Conservation (phyloP, 2,329 filamentous ascomycete genomes). For the Xylariales sp. region DNA sequence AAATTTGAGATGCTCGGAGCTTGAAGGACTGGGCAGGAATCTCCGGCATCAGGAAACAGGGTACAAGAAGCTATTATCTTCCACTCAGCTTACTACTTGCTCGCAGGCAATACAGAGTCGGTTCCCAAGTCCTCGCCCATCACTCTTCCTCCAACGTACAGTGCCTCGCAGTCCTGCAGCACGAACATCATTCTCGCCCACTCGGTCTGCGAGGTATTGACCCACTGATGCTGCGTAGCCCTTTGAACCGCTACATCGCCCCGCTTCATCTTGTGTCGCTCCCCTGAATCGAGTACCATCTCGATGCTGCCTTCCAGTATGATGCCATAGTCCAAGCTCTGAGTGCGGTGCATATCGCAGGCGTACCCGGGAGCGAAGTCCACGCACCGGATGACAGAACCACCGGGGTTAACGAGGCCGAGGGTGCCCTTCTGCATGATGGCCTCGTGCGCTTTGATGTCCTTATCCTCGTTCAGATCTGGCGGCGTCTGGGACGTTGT, state of each 20-base stretch:
- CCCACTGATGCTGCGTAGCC: constrained; percentile 51
- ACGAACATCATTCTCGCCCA: constrained; percentile 44
- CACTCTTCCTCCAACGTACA: constrained; percentile 22
- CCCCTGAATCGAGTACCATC: constrained; percentile 47
- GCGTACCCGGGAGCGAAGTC: constrained; percentile 41
- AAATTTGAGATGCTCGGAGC: too few species aligned
- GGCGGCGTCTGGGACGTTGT: constrained; percentile 35
- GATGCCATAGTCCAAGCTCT: constrained; percentile 50
- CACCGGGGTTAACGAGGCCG: constrained; percentile 27
- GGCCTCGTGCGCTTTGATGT: constrained; percentile 32
- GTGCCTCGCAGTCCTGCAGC: constrained; percentile 30
- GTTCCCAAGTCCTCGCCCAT: constrained; percentile 23
- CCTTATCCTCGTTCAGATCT: constrained; percentile 34
- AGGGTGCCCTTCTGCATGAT: constrained; percentile 32
- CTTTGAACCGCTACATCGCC: constrained; percentile 54
- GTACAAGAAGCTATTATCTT: too few species aligned
- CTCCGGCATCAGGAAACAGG: too few species aligned
- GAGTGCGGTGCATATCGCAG: constrained; percentile 47
- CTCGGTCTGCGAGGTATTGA: constrained; percentile 40
- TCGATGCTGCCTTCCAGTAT: constrained; percentile 50
- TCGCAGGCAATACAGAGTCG: constrained; percentile 19
- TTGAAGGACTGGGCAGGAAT: too few species aligned
- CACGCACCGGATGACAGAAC: constrained; percentile 38
- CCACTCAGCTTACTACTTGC: too few species aligned
- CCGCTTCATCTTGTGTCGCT: constrained; percentile 36